These are phyloP conservation scores for Xylariales sp. DNA, from an alignment of 2,329 filamentous ascomycete genomes.

Conservation along the genomic window DNA sequence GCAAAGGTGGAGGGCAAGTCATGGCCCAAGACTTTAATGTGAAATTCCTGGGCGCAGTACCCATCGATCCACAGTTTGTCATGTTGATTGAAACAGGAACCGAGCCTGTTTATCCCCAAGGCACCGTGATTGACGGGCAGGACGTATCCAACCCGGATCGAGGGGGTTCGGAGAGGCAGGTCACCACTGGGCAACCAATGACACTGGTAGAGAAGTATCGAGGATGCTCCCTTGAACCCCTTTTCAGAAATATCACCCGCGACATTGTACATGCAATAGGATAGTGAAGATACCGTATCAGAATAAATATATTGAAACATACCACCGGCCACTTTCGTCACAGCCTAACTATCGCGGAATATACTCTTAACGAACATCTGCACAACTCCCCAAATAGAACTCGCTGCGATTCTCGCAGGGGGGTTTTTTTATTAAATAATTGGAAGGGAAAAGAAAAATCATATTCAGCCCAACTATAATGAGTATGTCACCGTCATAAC, in stretches of 20 bases:
- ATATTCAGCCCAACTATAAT: too few relatives aligned
- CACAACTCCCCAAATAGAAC: too few relatives aligned
- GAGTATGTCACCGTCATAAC: too few relatives aligned
- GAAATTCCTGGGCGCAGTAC: constrained; percentile 78
- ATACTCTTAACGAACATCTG: too few relatives aligned
- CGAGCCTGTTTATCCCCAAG: constrained; percentile 63
- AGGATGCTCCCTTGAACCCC: constrained; percentile 63
- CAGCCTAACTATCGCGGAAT: too few relatives aligned
- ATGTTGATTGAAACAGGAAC: constrained; percentile 73
- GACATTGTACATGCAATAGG: constrained; percentile 37
- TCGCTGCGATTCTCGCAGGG: too few relatives aligned
- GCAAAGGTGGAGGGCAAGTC: constrained; percentile 79
- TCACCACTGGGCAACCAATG: constrained; percentile 31
- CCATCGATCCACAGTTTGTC: constrained; percentile 91
- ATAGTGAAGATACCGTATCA: constrained; percentile 13
- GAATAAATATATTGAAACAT: too few relatives aligned
- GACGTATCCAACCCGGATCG: too few relatives aligned
- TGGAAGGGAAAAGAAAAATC: too few relatives aligned
- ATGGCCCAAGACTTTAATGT: constrained; percentile 88
- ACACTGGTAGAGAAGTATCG: constrained; percentile 68
- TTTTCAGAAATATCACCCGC: constrained; percentile 63
- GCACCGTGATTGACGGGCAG: constrained; percentile 57
- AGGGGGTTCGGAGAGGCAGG: too few relatives aligned
- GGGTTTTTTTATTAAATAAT: too few relatives aligned
- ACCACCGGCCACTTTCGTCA: too few relatives aligned